Evolutionary conservation across 345 rosid genomes (phyloP).

Genomic region (Arabidopsis suecica): DNA sequence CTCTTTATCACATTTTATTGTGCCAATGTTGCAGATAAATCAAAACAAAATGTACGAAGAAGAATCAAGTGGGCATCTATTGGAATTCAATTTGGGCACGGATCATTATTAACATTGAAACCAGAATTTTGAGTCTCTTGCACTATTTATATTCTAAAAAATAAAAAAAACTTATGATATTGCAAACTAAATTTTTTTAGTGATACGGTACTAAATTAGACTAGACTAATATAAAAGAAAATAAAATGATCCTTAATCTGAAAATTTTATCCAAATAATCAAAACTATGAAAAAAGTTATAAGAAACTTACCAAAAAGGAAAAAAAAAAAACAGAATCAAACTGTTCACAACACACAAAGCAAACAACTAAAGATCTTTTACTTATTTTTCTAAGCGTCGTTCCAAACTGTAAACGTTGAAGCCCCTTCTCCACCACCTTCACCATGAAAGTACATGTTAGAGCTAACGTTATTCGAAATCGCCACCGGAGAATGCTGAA

Average conservation of each 20-base stretch:
- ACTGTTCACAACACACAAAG: slow-evolving; percentile 28
- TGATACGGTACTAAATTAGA: background rate
- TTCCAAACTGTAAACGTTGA: slow-evolving; percentile 71
- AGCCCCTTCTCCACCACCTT: slow-evolving; percentile 57
- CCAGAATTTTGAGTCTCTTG: slow-evolving; percentile 6
- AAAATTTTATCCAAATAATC: slow-evolving; percentile 23
- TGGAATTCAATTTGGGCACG: background rate
- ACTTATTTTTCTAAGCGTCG: slow-evolving; percentile 37
- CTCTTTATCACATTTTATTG: no score
- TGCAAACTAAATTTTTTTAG: no score
- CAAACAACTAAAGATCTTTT: slow-evolving; percentile 24
- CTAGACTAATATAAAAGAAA: background rate
- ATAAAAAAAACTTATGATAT: background rate
- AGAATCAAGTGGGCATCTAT: background rate
- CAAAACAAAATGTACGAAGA: no score
- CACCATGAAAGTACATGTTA: slow-evolving; percentile 36
- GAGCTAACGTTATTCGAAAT: slow-evolving; percentile 52
- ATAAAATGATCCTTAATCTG: slow-evolving; percentile 6
- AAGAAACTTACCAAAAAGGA: slow-evolving; percentile 10
- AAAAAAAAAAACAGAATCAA: background rate
- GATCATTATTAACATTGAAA: background rate
- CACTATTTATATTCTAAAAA: background rate
- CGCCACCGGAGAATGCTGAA: slow-evolving; percentile 16
- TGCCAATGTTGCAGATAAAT: no score
- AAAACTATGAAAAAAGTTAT: slow-evolving; percentile 13